Percentiles rank a stretch among this genome's conserved stretches.
phyloP scores from a whole-genome alignment of 257 asterid species.

The Jasminum sambac region DNA sequence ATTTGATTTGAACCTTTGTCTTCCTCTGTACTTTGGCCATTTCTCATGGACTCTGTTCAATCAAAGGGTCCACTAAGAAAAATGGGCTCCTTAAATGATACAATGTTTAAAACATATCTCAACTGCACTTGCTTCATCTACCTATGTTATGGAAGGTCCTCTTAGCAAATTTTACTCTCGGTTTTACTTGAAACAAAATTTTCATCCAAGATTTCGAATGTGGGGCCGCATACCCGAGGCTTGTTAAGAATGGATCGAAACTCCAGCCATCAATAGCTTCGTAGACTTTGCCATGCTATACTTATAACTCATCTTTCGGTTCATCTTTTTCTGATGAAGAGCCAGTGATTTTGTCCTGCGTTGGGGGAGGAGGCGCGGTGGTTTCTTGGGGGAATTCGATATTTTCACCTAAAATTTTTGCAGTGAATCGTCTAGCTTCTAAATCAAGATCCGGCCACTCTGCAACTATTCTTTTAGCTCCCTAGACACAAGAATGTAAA shows the following conservation, averaged over 20 bases:
- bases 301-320: constrained; percentile 76
- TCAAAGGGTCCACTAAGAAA: no score
- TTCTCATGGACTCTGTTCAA: no score
- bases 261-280: neutral
- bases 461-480: constrained; percentile 89
- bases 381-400: constrained; percentile 56
- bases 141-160: neutral
- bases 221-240: neutral
- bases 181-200: neutral
- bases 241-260: neutral
- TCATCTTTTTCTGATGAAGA: constrained; percentile 51
- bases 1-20: no score
- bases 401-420: constrained; percentile 65
- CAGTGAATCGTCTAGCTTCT: constrained; percentile 83
- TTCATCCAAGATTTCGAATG: neutral
- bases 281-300: neutral
- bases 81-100: no score
- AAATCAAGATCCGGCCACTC: constrained; percentile 98
- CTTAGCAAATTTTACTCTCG: neutral
- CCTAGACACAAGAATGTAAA: constrained; percentile 42
- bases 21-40: no score
- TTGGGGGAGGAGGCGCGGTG: constrained; percentile 34
- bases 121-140: neutral
- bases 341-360: constrained; percentile 23
- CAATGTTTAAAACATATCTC: no score